Conservation (phyloP, 2,329 filamentous ascomycete genomes). For the Macrophomina phaseolina region DNA sequence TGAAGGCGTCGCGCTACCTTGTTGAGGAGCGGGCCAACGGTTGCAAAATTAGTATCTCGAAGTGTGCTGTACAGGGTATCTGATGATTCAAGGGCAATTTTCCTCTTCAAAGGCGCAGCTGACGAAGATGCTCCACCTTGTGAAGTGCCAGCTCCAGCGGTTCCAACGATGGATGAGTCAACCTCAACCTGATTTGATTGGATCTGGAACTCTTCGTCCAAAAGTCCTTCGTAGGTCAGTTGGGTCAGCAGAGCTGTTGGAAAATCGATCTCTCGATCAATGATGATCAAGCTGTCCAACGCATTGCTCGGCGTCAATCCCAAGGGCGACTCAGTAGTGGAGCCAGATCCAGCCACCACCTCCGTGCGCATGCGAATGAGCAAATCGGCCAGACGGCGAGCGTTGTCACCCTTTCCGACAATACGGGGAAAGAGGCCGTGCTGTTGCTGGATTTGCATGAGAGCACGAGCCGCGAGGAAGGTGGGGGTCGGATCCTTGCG, state of each 20-base stretch:
- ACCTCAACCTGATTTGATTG: constrained; percentile 92
- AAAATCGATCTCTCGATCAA: constrained; percentile 94
- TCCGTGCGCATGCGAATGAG: constrained; percentile 92
- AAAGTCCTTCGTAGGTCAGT: constrained; percentile 92
- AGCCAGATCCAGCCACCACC: constrained; percentile 73
- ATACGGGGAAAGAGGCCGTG: constrained; percentile 95
- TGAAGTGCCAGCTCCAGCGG: constrained; percentile 63
- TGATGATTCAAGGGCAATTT: constrained; percentile 84
- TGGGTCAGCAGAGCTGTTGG: constrained; percentile 92
- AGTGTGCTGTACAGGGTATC: constrained; percentile 89
- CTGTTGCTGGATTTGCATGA: constrained; percentile 92
- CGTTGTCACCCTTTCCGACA: constrained; percentile 93
- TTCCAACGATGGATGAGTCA: constrained; percentile 85
- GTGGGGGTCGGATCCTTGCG: constrained; percentile 90
- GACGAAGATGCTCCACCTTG: constrained; percentile 53
- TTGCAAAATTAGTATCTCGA: constrained; percentile 91
- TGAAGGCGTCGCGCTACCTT: constrained; percentile 86
- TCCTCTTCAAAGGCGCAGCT: constrained; percentile 72
- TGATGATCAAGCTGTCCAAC: constrained; percentile 89
- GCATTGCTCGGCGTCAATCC: constrained; percentile 84
- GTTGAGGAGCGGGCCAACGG: constrained; percentile 87
- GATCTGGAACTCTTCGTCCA: constrained; percentile 93
- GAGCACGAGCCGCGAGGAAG: constrained; percentile 84
- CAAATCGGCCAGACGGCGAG: constrained; percentile 84
- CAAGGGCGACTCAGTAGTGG: constrained; percentile 57